Base-by-base conservation (phyloP, 1,139 yeast genomes). In the Wickerhamomyces sp. region DNA sequence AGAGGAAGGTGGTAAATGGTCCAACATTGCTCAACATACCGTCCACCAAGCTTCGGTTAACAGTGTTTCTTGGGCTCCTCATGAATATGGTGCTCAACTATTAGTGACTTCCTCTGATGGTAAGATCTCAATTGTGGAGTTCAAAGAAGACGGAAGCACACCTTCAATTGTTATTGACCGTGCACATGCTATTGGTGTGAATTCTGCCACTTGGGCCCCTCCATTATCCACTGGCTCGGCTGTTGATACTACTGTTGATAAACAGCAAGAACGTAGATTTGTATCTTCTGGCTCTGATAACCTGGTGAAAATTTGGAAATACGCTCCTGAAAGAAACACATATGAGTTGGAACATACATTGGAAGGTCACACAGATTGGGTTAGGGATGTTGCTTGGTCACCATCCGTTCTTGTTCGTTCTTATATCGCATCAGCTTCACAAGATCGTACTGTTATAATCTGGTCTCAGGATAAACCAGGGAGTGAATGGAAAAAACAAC, bases 331-430 rank as follows among this genome's bases (percentile, higher is more conserved):
- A 11, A 59, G 66, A 25, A 70, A 72, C 49, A 72, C 75, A 19
- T 88, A 85, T 56, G 69, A 71, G 20, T 73, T 80, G 52, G 96
- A 91, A 59, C 80, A 82, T 28, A 72, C 75, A 30, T 72, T 91
- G 39, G 82, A 80, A 47, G 98, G 96, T 28, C 98, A 93, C 59
- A 70, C 86, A 16, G 98, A 91, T 62, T 93, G 98, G 98, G 96
- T 91, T 24, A 78, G 98, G 58, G 99, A 91, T 59, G 96, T 91
- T 40, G 89, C 95, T 7, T 91, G 98, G 98, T 87, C 96, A 14
- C 96, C 97, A 32, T 81, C 95, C 2, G 79, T 86, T 30, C 70
- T 91, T 42, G 75, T 87, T 32, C 84, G 87, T 49, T 78, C 94
- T 15, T 91, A 88, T 59, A 84, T 91, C 54, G 98, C 98, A n/a